A percentile compares a stretch with the other conserved stretches of the same genome.
These are phyloP conservation scores for Lodderomyces theae DNA, from an alignment of 1,139 yeast genomes.

Conservation along the genomic window DNA sequence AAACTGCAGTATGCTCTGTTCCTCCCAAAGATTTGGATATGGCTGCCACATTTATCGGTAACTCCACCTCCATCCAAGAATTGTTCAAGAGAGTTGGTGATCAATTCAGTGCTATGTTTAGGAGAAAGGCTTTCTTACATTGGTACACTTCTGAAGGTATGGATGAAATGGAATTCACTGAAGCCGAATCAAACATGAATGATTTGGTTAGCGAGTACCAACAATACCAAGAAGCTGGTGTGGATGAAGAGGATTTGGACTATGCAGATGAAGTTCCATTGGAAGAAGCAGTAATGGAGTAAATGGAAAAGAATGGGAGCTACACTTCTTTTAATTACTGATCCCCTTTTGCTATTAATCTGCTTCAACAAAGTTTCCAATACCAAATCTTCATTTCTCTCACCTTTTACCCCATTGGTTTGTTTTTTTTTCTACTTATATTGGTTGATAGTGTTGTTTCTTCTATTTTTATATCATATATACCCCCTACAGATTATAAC, in stretches of 20 bases:
- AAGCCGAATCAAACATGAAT: conserved; percentile 80
- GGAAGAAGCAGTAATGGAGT: conserved; percentile 50
- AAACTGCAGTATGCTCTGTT: conserved; percentile 87
- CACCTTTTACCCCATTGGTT: neutral
- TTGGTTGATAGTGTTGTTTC: conserved; percentile 1
- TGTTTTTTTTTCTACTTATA: too few relatives aligned
- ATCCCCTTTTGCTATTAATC: neutral
- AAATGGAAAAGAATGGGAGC: conserved; percentile 13
- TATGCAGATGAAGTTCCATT: conserved; percentile 63
- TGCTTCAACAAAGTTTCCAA: neutral
- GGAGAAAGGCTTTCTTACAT: conserved; percentile 92
- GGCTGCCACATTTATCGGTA: conserved; percentile 90
- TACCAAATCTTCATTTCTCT: conserved; percentile 2
- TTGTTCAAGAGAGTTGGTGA: conserved; percentile 85
- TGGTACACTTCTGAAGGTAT: conserved; percentile 95
- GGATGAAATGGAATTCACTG: conserved; percentile 92
- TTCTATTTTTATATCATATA: conserved; percentile 1
- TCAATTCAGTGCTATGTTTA: conserved; percentile 89
- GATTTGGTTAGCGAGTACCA: conserved; percentile 88
- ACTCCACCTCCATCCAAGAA: conserved; percentile 89
- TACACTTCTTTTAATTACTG: too few relatives aligned
- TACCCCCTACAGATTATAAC: neutral
- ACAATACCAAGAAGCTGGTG: conserved; percentile 84
- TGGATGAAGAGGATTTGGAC: conserved; percentile 66
- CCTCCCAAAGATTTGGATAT: conserved; percentile 84